A percentile compares a stretch with the other conserved stretches of the same genome.
Evolutionary conservation across 2,329 filamentous ascomycete species (phyloP).

Genomic region (Teratosphaeriaceae sp.): DNA sequence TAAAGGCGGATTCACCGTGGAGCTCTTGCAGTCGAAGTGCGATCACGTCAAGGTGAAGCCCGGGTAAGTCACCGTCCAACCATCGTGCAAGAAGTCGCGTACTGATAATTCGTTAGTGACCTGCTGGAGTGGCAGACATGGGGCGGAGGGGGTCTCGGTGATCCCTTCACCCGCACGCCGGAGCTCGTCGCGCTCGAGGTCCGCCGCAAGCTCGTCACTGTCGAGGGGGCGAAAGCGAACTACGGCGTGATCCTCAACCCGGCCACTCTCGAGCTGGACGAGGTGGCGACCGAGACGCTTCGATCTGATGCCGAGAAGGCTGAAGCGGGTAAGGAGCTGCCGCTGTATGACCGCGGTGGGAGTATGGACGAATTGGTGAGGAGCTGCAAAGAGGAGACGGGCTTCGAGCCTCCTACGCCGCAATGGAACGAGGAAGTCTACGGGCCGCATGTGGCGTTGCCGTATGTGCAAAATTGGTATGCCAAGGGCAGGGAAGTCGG

Average conservation of each 20-base stretch:
- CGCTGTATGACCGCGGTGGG: slow-evolving; percentile 19
- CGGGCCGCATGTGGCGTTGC: slow-evolving; percentile 20
- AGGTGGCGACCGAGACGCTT: slow-evolving; percentile 15
- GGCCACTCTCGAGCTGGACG: slow-evolving; percentile 16
- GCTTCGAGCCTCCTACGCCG: slow-evolving; percentile 17
- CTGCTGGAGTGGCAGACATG: slow-evolving; percentile 22
- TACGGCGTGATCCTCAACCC: slow-evolving; percentile 19
- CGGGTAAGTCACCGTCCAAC: slow-evolving; percentile 6
- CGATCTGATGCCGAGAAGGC: slow-evolving; percentile 19
- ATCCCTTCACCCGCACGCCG: slow-evolving; percentile 17
- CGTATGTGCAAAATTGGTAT: slow-evolving; percentile 22
- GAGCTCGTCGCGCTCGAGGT: slow-evolving; percentile 21
- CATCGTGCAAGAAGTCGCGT: not conserved
- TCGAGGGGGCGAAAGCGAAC: slow-evolving; percentile 16
- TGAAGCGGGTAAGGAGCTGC: slow-evolving; percentile 16
- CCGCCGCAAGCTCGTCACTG: slow-evolving; percentile 18
- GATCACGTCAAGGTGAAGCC: slow-evolving; percentile 22
- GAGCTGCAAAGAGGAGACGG: slow-evolving; percentile 18
- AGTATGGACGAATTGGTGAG: slow-evolving; percentile 18
- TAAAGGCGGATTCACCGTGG: slow-evolving; percentile 5
- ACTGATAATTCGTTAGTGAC: slow-evolving; percentile 9
- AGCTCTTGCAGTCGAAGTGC: slow-evolving; percentile 17
- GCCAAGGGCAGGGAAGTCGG: slow-evolving; percentile 14
- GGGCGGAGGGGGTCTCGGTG: slow-evolving; percentile 20
- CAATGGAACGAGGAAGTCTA: slow-evolving; percentile 23